Base-by-base conservation (phyloP, 345 rosid genomes). In the Viola odorata region DNA sequence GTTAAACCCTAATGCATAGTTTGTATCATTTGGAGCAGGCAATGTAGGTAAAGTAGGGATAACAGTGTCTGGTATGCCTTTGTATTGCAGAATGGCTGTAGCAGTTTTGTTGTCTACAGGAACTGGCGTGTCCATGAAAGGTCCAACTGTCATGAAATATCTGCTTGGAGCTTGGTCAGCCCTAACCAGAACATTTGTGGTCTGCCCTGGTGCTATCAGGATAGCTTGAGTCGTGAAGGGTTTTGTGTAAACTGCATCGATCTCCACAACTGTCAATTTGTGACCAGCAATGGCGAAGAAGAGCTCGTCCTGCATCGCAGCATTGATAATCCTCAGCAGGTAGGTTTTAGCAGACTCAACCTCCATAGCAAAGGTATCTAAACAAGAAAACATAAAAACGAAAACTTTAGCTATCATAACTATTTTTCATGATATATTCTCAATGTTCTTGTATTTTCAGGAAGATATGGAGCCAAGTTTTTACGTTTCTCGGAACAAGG, bases 181-280 rank as follows among this genome's bases (percentile, higher is more conserved):
- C 60, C 64, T 70, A 5, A 70, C 69, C 9, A 64, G 69, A 45
- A 70, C 57, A 51, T 70, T 23, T 23, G 2, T 2, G 32, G 32
- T 23, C 32, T 23, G 32, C 32, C 32, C 32, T 23, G 32, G 32
- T 70, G 74, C 57, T 17, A 64, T 53, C 23, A 64, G 54, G 47
- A 70, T 77, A 10, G 75, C 77, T 42, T 61, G 73, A 39, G 80
- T 77, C 55, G 61, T 61, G 64, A 77, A 80, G 3, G 80, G 84
- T 58, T 77, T 75, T 14, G 80, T 66, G 69, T 75, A 80, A 45
- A 80, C 81, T 49, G 76, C 80, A 48, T 80, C 80, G 41, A 77
- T 77, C 62, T 80, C 84, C 0, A 77, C 80, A 65, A 64, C 69
- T 37, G 69, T 70, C 65, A 64, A 39, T 64, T 53, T 59, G 36